phyloP scores from a whole-genome alignment of 1,139 yeast species.

The Candida freyschussii region DNA sequence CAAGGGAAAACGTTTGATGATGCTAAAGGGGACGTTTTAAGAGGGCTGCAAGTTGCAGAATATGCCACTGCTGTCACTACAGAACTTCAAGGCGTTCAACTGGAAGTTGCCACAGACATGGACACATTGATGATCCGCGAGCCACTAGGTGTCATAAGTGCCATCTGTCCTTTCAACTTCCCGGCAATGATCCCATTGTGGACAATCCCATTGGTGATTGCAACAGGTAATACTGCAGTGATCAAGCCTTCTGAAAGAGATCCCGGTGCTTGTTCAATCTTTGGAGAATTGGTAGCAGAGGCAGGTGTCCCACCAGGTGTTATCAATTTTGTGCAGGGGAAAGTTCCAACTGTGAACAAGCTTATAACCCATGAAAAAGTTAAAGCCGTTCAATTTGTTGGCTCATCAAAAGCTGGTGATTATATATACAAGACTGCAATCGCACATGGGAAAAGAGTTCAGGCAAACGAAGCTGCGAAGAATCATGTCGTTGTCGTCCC shows the following conservation, averaged over 20 bases:
- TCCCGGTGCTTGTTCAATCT: constrained; percentile 73
- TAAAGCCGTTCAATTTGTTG: constrained; percentile 74
- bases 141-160: constrained; percentile 62
- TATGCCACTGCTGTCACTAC: constrained; percentile 37
- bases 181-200: constrained; percentile 85
- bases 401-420: constrained; percentile 73
- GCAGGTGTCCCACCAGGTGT: constrained; percentile 79
- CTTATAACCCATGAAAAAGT: constrained; percentile 67
- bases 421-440: constrained; percentile 66
- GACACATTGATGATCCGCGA: constrained; percentile 72
- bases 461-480: constrained; percentile 75
- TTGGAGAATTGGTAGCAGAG: constrained; percentile 63
- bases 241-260: constrained; percentile 70
- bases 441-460: constrained; percentile 70
- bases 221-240: constrained; percentile 70
- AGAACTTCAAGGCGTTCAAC: constrained; percentile 58
- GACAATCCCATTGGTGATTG: constrained; percentile 69
- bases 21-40: constrained; percentile 71
- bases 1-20: constrained; percentile 77
- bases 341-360: constrained; percentile 69
- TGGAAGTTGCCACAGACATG: constrained; percentile 73
- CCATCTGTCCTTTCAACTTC: constrained; percentile 66
- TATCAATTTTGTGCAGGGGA: constrained; percentile 68
- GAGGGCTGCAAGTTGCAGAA: constrained; percentile 80
- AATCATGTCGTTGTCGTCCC: constrained; percentile 72